Evolutionary conservation across 352 stramenopile genomes (phyloP).

Genomic region (Pythium biforme): DNA sequence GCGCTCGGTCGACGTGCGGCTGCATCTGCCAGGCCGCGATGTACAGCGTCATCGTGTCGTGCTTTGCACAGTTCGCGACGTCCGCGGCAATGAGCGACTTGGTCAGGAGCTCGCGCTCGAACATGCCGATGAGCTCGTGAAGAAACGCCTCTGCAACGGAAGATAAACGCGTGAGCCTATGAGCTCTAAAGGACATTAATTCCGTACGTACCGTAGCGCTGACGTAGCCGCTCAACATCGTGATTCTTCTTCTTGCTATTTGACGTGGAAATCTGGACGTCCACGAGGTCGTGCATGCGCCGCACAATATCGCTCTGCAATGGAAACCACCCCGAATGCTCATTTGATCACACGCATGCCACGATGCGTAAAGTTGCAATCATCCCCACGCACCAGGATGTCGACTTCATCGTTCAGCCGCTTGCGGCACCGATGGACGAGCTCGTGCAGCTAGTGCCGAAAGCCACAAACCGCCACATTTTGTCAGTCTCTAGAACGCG

Average conservation of each 20-base stretch:
- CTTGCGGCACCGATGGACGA: conserved; percentile 65
- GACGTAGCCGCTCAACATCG: conserved; percentile 23
- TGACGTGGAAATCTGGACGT: conserved; percentile 5
- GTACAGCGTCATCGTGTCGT: conserved; percentile 75
- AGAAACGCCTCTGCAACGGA: conserved; percentile 51
- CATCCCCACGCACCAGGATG: conserved; percentile 34
- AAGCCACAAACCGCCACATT: no score
- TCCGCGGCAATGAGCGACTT: conserved; percentile 76
- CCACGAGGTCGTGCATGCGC: conserved; percentile 42
- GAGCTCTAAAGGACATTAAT: not conserved
- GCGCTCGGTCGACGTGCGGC: conserved; percentile 60
- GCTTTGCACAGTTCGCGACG: conserved; percentile 62
- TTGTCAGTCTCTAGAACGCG: no score
- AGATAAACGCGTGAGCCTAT: not conserved
- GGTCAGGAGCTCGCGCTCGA: conserved; percentile 71
- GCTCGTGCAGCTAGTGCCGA: conserved; percentile 53
- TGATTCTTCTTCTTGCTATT: conserved; percentile 26
- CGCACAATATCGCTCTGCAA: conserved; percentile 32
- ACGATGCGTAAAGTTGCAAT: not conserved
- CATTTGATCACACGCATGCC: no score
- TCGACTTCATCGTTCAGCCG: conserved; percentile 51
- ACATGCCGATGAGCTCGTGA: conserved; percentile 69
- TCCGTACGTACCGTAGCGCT: conserved; percentile 46
- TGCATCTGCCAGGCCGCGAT: conserved; percentile 88
- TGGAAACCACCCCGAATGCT: no score